Base-by-base conservation (phyloP, 495 filamentous ascomycete genomes). In the Cladorrhinum samala region DNA sequence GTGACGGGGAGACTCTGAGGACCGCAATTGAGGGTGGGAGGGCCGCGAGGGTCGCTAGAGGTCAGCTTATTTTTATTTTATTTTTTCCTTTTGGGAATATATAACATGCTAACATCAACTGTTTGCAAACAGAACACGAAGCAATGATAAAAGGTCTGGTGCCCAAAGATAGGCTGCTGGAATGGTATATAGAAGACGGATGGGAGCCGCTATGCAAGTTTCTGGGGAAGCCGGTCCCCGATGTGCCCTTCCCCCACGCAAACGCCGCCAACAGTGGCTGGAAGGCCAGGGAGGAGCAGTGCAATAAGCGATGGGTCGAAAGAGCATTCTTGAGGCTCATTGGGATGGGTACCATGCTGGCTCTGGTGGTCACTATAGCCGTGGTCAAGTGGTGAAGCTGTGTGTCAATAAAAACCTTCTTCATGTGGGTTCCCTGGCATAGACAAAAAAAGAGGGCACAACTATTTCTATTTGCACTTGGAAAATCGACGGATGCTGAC, bases 141-240 rank as follows among this genome's bases (percentile, higher is more conserved):
- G 47, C 38, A 50, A 66, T 66, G 63, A 57, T 66, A 46, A 58
- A 61, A 16, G 61, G 61, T 9, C 47, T 74, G 14, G 70, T 76
- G 0, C 74, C 76, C 1, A 65, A 67, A 18, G 71, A 73, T 1
- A 61, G 67, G 13, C 47, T 80, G 58, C 56, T 81, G 36, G 68
- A 78, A 39, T 76, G 70, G 59, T 60, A 73, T 25, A 64, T 77
- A 1, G 66, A 60, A 52, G 71, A 75, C 43, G 77, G 77, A 2
- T 81, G 77, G 76, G 72, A 54, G 50, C 75, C 76, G 5, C 55
- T 80, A 20, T 79, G 77, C 59, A 55, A 66, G 46, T 76, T 74
- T 41, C 54, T 80, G 5, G 73, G 64, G 3, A 73, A 71, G 43
- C 69, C 72, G 1, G 50, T 73, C 4, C 77, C 77, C 1, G 63